Conservation (phyloP, 257 asterid species). For the Ocimum tenuiflorum region DNA sequence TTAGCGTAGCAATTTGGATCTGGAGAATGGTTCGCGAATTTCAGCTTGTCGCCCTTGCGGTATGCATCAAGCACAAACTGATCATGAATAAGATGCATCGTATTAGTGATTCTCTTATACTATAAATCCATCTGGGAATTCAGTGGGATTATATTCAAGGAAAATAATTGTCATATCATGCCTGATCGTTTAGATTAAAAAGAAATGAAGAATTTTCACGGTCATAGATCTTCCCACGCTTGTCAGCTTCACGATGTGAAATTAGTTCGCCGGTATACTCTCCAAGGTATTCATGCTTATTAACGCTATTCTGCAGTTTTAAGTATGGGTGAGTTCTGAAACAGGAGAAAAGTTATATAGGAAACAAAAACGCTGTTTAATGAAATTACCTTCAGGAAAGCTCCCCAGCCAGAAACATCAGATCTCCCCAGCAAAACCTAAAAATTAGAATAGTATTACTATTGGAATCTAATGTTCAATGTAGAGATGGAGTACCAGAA, state of each 20-base stretch:
- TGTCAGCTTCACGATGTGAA: slow-evolving; percentile 97
- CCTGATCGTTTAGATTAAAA: slow-evolving; percentile 87
- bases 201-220: slow-evolving; percentile 92
- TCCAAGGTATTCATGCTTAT: slow-evolving; percentile 90
- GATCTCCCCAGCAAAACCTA: slow-evolving; percentile 93
- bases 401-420: slow-evolving; percentile 98
- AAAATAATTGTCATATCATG: slow-evolving; percentile 12
- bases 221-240: slow-evolving; percentile 97
- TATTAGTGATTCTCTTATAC: neutral
- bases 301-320: slow-evolving; percentile 67
- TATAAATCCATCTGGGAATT: neutral
- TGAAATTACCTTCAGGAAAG: slow-evolving; percentile 80
- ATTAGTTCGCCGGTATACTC: slow-evolving; percentile 95
- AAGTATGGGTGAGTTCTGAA: slow-evolving; percentile 19
- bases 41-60: slow-evolving; percentile 84
- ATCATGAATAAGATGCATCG: slow-evolving; percentile 13
- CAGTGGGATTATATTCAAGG: neutral
- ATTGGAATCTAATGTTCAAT: neutral
- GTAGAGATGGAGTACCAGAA: neutral
- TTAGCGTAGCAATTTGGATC: slow-evolving; percentile 90
- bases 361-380: slow-evolving; percentile 4
- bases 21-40: slow-evolving; percentile 92
- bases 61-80: slow-evolving; percentile 92
- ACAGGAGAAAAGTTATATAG: neutral
- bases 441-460: slow-evolving; percentile 12